Base-by-base conservation (phyloP, 1,284 basidiomycete species). In the Amylostereum areolatum region DNA sequence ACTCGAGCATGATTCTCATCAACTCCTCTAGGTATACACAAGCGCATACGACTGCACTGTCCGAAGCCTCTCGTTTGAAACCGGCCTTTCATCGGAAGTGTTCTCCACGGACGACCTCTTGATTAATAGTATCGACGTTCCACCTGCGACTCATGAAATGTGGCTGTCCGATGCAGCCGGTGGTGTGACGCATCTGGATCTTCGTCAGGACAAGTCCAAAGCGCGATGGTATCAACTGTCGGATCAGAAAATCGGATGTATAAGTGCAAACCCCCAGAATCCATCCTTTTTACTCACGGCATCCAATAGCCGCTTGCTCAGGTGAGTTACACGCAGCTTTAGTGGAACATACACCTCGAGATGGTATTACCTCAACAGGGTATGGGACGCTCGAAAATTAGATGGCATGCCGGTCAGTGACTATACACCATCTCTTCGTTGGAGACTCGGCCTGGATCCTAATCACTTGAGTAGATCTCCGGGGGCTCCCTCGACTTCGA, bases 21-120 rank as follows among this genome's bases (percentile, higher is more conserved):
- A 49, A 41, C 18, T 33, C 45, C 24, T 37, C 39, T 48, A 90
- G 88, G 65, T 90, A 11, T 89, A 81, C 58, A 90, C 88, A 6
- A 83, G 79, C 43, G 77, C 88, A 7, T 91, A 91, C 55, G 88
- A 91, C 59, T 83, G 80, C 57, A 89, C 83, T 1, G 66, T 91
- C 49, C 81, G 88, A n/a, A 70, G 68, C 39, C 71, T 87, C 8
- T 85, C 84, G 1, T 82, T 89, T 52, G 76, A 75, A 6, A 78
- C 85, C 1, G 83, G 83, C 1, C 65, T 83, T 30, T 86, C 88
- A 1, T 69, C 69, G 29, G 85, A 91, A 60, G 62, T 91, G 9
- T 84, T 77, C 58, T 70, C 79, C 2, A 76, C 74, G 9, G 77
- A 81, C 3, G 78, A 83, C 12, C 62, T 64, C 5, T 70, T 90